A percentile compares a stretch with the other conserved stretches of the same genome.
Evolutionary conservation across 1,284 basidiomycete genomes (phyloP).

Genomic region (Ustilago bromivora): DNA sequence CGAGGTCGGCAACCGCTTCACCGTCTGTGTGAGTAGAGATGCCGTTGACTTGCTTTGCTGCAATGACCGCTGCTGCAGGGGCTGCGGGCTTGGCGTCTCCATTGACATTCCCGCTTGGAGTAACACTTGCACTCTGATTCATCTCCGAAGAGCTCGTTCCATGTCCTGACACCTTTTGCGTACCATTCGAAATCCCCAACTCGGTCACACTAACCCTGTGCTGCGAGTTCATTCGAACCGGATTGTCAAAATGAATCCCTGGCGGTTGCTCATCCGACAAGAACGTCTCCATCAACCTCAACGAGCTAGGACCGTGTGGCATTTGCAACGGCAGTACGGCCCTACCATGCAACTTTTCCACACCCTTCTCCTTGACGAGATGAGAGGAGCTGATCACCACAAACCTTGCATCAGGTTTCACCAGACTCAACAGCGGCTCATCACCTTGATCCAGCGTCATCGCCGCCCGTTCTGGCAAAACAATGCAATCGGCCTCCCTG

Average conservation of each 20-base stretch:
- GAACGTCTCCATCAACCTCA: slow-evolving; percentile 48
- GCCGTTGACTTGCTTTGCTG: slow-evolving; percentile 6
- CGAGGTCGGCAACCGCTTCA: not conserved
- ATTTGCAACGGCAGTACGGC: slow-evolving; percentile 39
- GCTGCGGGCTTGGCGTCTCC: not conserved
- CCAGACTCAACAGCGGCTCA: slow-evolving; percentile 10
- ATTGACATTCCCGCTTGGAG: not conserved
- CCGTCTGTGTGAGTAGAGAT: not conserved
- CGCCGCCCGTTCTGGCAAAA: slow-evolving; percentile 27
- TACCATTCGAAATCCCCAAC: slow-evolving; percentile 3
- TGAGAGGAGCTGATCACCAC: slow-evolving; percentile 32
- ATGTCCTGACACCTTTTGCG: slow-evolving; percentile 17
- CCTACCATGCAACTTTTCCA: slow-evolving; percentile 34
- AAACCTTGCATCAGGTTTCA: slow-evolving; percentile 35
- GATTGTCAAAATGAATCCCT: slow-evolving; percentile 25
- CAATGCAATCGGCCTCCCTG: slow-evolving; percentile 42
- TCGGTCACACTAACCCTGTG: slow-evolving; percentile 26
- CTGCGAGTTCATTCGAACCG: slow-evolving; percentile 11
- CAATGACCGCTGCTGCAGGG: not conserved
- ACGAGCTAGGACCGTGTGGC: slow-evolving; percentile 53
- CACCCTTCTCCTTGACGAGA: slow-evolving; percentile 8
- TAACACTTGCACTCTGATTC: not conserved
- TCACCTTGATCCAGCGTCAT: slow-evolving; percentile 22
- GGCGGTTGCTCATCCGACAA: slow-evolving; percentile 43
- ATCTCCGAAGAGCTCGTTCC: not conserved